Evolutionary conservation across 495 filamentous ascomycete species (phyloP).

Genomic region (Penicillium paradoxum): DNA sequence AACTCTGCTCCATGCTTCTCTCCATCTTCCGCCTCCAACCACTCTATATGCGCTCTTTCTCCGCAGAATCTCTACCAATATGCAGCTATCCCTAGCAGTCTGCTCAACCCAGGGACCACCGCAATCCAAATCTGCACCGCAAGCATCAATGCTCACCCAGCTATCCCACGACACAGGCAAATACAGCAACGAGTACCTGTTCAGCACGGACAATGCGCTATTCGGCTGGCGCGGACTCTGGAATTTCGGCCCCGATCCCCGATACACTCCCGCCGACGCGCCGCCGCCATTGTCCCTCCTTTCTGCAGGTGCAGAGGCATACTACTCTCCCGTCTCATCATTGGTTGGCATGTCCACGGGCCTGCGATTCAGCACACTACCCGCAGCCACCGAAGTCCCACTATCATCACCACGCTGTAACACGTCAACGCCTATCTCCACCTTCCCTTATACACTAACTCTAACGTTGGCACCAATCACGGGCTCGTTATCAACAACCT

Average conservation of each 20-base stretch:
- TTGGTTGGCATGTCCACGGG: slow-evolving; percentile 79
- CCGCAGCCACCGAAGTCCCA: slow-evolving; percentile 63
- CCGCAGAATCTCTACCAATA: slow-evolving; percentile 69
- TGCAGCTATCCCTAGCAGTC: slow-evolving; percentile 73
- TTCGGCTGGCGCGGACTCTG: slow-evolving; percentile 85
- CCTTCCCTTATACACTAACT: slow-evolving; percentile 86
- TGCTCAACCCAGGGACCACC: slow-evolving; percentile 64
- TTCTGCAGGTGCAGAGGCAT: slow-evolving; percentile 84
- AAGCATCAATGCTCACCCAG: slow-evolving; percentile 59
- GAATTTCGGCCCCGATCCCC: slow-evolving; percentile 85
- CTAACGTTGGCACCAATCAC: slow-evolving; percentile 88
- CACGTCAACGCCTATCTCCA: slow-evolving; percentile 34
- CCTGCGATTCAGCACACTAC: slow-evolving; percentile 82
- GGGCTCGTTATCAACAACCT: slow-evolving; percentile 83
- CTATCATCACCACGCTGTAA: slow-evolving; percentile 20
- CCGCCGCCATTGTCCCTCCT: slow-evolving; percentile 45
- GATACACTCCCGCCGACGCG: slow-evolving; percentile 20
- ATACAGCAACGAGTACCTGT: slow-evolving; percentile 85
- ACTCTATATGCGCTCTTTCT: slow-evolving; percentile 85
- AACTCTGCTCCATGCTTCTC: slow-evolving; percentile 78
- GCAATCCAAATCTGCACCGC: slow-evolving; percentile 40
- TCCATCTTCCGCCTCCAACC: slow-evolving; percentile 74
- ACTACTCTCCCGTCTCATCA: slow-evolving; percentile 90
- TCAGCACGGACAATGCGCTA: slow-evolving; percentile 85
- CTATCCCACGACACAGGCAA: slow-evolving; percentile 84